Conservation (phyloP, 768 basidiomycete species). For the Hydnomerulius pinastri region DNA sequence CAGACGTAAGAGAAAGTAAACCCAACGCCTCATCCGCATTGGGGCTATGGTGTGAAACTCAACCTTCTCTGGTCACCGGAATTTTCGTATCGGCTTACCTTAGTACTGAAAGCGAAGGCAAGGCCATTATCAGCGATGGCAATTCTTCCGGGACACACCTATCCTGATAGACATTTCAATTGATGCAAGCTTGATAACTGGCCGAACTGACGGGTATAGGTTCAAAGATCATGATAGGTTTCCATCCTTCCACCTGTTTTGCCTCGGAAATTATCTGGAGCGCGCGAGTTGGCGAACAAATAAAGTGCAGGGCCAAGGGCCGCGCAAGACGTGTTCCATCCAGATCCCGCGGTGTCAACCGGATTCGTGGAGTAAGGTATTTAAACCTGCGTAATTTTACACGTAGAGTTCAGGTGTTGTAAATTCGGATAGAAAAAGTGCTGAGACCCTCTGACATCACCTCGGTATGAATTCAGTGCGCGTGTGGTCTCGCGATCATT, state of each 20-base stretch:
- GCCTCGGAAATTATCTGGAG: conserved; percentile 66
- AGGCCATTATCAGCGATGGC: conserved; percentile 57
- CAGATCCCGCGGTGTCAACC: conserved; percentile 73
- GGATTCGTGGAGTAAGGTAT: conserved; percentile 72
- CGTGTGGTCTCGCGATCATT: conserved; percentile 60
- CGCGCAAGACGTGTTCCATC: conserved; percentile 49
- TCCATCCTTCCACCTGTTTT: conserved; percentile 53
- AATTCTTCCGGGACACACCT: conserved; percentile 81
- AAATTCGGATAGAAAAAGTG: conserved; percentile 8
- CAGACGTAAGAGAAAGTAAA: conserved; percentile 56
- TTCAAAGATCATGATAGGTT: conserved; percentile 74
- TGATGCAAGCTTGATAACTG: not conserved
- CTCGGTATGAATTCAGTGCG: conserved; percentile 72
- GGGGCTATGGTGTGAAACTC: conserved; percentile 49
- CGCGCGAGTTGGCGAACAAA: conserved; percentile 81
- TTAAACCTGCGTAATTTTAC: conserved; percentile 55
- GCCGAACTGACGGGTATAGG: conserved; percentile 72
- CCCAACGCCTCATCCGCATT: conserved; percentile 83
- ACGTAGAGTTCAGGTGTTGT: conserved; percentile 6
- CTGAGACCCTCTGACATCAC: conserved; percentile 67
- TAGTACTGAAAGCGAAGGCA: conserved; percentile 64
- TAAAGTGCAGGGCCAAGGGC: conserved; percentile 71
- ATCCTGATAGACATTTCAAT: conserved; percentile 45
- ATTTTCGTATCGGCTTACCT: conserved; percentile 45
- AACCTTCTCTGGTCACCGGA: not conserved